Evolutionary conservation across 2,329 filamentous ascomycete species (phyloP).

Genomic region (Zasmidium angulare): DNA sequence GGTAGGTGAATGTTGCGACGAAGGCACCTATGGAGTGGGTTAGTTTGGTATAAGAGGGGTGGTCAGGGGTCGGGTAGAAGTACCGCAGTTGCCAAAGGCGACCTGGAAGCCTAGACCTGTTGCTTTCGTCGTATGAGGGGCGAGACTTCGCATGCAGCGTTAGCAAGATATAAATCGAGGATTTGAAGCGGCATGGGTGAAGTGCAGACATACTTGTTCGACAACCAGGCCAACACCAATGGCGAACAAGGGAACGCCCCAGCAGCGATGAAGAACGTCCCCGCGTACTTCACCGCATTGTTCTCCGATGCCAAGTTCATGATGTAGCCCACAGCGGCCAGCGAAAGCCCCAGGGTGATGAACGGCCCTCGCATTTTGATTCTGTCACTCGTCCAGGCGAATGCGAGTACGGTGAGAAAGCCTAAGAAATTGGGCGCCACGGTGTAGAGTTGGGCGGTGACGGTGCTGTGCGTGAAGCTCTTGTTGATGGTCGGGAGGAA

Average conservation of each 20-base stretch:
- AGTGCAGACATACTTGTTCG: conserved; percentile 36
- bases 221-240: conserved; percentile 40
- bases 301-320: conserved; percentile 37
- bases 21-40: conserved; percentile 37
- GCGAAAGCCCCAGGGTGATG: conserved; percentile 27
- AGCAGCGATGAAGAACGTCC: conserved; percentile 41
- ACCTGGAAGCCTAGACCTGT: conserved; percentile 45
- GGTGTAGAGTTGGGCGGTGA: conserved; percentile 42
- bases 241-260: conserved; percentile 36
- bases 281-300: conserved; percentile 39
- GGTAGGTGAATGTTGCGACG: conserved; percentile 47
- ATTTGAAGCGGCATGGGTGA: background rate
- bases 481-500: conserved; percentile 49
- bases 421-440: conserved; percentile 40
- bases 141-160: conserved; percentile 22
- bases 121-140: conserved; percentile 45
- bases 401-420: conserved; percentile 29
- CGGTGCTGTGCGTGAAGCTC: conserved; percentile 42
- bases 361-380: conserved; percentile 36
- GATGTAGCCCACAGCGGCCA: conserved; percentile 42
- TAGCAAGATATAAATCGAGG: background rate
- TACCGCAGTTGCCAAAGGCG: conserved; percentile 41
- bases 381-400: conserved; percentile 31
- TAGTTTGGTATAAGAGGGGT: background rate
- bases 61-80: background rate